These are phyloP conservation scores for Abrus precatorius DNA, from an alignment of 306 rosid species.

Conservation along the genomic window DNA sequence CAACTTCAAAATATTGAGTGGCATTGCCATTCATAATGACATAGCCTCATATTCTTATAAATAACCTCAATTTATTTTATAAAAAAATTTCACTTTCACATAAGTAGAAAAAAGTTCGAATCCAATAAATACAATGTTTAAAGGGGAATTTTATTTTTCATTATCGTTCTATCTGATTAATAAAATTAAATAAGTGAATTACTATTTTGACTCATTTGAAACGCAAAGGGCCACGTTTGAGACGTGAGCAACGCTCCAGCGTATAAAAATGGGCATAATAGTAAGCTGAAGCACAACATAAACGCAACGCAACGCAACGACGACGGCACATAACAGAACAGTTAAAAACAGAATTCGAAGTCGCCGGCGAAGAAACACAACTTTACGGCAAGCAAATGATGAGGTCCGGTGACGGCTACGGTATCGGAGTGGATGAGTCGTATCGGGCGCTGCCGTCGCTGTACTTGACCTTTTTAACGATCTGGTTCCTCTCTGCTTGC, in stretches of 20 bases:
- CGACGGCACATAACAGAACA: background rate
- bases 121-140: too few relatives aligned
- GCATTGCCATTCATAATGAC: background rate
- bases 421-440: constrained; percentile 69
- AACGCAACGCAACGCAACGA: constrained; percentile 2
- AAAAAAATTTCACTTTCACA: too few relatives aligned
- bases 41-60: background rate
- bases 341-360: constrained; percentile 16
- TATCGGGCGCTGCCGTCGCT: constrained; percentile 81
- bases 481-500: constrained; percentile 87
- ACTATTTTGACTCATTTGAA: constrained; percentile 18
- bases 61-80: background rate
- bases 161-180: background rate
- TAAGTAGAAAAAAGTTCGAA: too few relatives aligned
- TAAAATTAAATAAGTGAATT: background rate
- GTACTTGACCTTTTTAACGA: constrained; percentile 72
- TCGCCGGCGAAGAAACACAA: constrained; percentile 18
- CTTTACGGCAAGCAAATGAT: constrained; percentile 48
- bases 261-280: constrained; percentile 44
- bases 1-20: background rate
- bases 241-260: constrained; percentile 47
- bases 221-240: constrained; percentile 47
- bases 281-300: background rate
- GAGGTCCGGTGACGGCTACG: constrained; percentile 44
- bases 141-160: too few relatives aligned